These are phyloP conservation scores for Choiromyces venosus DNA, from an alignment of 495 filamentous ascomycete genomes.

Conservation along the genomic window DNA sequence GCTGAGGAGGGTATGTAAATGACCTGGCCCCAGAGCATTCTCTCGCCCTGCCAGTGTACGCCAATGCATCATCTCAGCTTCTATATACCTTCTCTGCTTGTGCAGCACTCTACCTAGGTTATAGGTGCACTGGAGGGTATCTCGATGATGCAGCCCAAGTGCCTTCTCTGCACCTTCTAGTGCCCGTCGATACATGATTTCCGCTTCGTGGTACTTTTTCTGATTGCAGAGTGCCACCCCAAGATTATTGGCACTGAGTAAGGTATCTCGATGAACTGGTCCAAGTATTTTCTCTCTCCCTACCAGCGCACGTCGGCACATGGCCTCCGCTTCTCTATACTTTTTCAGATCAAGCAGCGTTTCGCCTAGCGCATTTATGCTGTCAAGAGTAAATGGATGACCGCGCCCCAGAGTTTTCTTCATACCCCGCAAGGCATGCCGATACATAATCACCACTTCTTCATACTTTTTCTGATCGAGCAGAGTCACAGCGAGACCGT, in stretches of 20 bases:
- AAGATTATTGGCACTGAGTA: slow-evolving; percentile 13
- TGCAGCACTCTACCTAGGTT: neutral
- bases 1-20: slow-evolving; percentile 11
- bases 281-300: slow-evolving; percentile 18
- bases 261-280: slow-evolving; percentile 13
- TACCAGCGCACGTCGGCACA: slow-evolving; percentile 25
- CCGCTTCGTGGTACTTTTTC: slow-evolving; percentile 37
- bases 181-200: slow-evolving; percentile 29
- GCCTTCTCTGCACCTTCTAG: slow-evolving; percentile 13
- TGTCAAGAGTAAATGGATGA: slow-evolving; percentile 28
- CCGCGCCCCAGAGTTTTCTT: slow-evolving; percentile 37
- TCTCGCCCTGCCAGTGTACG: slow-evolving; percentile 21
- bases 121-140: slow-evolving; percentile 13
- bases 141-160: slow-evolving; percentile 21
- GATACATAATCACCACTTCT: too few relatives aligned
- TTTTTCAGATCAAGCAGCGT: neutral
- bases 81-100: slow-evolving; percentile 4
- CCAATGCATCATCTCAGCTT: slow-evolving; percentile 27
- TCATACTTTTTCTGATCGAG: too few relatives aligned
- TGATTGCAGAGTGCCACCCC: slow-evolving; percentile 24
- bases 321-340: slow-evolving; percentile 20
- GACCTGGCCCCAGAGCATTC: slow-evolving; percentile 18
- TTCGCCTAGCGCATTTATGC: slow-evolving; percentile 1
- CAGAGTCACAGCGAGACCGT: too few relatives aligned
- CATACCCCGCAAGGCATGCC: too few relatives aligned